Base-by-base conservation (phyloP, 148 eudicot species). In the Agrostemma githago region DNA sequence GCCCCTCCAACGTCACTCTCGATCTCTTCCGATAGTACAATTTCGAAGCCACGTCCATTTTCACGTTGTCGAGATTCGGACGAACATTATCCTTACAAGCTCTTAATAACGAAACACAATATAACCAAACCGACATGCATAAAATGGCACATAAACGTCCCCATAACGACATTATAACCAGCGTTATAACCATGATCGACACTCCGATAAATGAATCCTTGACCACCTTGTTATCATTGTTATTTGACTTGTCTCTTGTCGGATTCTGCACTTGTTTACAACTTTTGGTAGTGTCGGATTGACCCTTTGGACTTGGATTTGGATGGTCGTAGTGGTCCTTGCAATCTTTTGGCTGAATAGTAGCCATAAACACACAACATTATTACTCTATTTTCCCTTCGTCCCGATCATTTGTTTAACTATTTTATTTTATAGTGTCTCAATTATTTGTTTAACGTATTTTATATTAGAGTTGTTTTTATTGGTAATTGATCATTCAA, bases 81-180 rank as follows among this genome's bases (percentile, higher is more conserved):
- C 17, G 26, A 51, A 41, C 59, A 48, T 26, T 26, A 26, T 69
- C 60, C 15, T 20, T 20, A 46, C 19, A 69, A 59, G 21, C 34
- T 59, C 58, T 51, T 34, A 81, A 16, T 11, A 67, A 62, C 5
- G 83, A 77, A 48, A 68, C 21, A 62, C 80, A 81, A 56, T 81
- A 81, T 39, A 81, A 64, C 74, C 77, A 77, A 62, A 66, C 76
- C 0, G 77, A 77, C 73, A 77, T 74, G 79, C 77, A 77, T 40
- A 81, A 60, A 53, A 81, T 77, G 3, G 83, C 83, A 21, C 80
- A 77, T 34, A 81, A 56, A 8, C 80, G 65, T 4, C 83, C 83
- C 79, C 80, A 81, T 9, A 81, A 63, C 15, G 68, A 70, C 80
- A 81, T 67, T 44, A 77, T 73, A 0, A 62, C 62, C 4, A 81